Evolutionary conservation across 2,329 filamentous ascomycete species (phyloP), one percentile per base, ranked within the genome.

Genomic region (Diaporthe amygdali): DNA sequence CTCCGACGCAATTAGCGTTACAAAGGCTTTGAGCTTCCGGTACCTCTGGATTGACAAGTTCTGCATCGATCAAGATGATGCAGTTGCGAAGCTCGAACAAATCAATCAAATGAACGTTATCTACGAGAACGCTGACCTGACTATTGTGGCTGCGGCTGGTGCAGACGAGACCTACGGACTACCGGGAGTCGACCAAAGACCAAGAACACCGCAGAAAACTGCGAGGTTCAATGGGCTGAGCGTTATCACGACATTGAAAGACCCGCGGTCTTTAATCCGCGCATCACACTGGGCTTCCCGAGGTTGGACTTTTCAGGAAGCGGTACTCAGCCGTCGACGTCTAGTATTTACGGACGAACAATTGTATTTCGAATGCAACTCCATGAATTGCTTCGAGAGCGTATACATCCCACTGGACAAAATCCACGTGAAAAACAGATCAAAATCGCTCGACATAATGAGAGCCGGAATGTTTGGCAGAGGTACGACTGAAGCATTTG

Each of bases 11-110:
- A 52, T 68, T 17, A 54, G 6, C 1, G 49, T 81, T 6, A 78
- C 79, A 0, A 77, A 73, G 10, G 73, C 76, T 2, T 73, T 84
- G 7, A 79, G 80, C 0, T 71, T 81, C 8, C 72, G 77, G 5
- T 77, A 76, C 64, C 73, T 79, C 39, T 79, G 77, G 77, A 70
- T 77, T n/a, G 77, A 79, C 37, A 72, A 74, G 14, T 63, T 77
- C 32, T 79, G 77, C 59, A 75, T 79, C 1, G 66, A 76, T 41
- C 77, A 79, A 46, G 75, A 77, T 56, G 75, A 77, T 10, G 66
- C 69, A 55, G 37, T 51, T 15, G 71, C 77, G 39, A 76, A 77
- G 34, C 73, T 71, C n/a, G 51, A 75, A 20, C 76, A 78, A 67
- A 75, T 78, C 47, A 72, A 72, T 3, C 74, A 77, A 64, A 78